phyloP scores from a whole-genome alignment of 2,329 filamentous ascomycete species.

The Penicillium sp. region DNA sequence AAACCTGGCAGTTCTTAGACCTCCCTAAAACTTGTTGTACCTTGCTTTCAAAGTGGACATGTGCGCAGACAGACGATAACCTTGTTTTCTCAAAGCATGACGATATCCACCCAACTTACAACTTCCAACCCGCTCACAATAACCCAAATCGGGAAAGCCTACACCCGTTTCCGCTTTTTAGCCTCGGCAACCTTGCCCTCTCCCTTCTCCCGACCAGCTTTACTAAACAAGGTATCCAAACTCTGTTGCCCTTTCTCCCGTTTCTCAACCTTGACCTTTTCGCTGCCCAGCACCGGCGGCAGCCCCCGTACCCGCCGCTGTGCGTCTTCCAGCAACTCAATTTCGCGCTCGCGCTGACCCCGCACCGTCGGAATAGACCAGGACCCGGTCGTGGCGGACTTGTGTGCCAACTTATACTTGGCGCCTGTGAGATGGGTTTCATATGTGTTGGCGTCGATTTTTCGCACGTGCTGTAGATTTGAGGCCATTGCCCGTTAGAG shows the following conservation, averaged over 20 bases:
- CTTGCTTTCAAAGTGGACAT: background rate
- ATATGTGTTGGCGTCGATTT: conserved; percentile 41
- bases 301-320: conserved; percentile 35
- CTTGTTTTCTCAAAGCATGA: background rate
- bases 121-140: background rate
- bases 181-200: background rate
- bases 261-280: conserved; percentile 36
- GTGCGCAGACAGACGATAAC: background rate
- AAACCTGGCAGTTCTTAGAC: background rate
- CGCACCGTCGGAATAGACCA: conserved; percentile 41
- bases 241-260: conserved; percentile 37
- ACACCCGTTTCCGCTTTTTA: conserved; percentile 23
- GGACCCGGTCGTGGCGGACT: conserved; percentile 28
- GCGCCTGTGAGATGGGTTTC: conserved; percentile 37
- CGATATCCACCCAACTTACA: background rate
- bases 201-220: conserved; percentile 9
- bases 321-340: conserved; percentile 38
- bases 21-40: background rate
- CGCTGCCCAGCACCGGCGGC: conserved; percentile 35
- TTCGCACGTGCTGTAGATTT: conserved; percentile 33
- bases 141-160: background rate
- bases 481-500: too few relatives aligned
- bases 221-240: conserved; percentile 33
- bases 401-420: conserved; percentile 42
- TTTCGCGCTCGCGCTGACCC: conserved; percentile 36